A percentile compares a stretch with the other conserved stretches of the same genome.
Conservation (phyloP, 108 stramenopile species). For the Nitzschia putrida region DNA sequence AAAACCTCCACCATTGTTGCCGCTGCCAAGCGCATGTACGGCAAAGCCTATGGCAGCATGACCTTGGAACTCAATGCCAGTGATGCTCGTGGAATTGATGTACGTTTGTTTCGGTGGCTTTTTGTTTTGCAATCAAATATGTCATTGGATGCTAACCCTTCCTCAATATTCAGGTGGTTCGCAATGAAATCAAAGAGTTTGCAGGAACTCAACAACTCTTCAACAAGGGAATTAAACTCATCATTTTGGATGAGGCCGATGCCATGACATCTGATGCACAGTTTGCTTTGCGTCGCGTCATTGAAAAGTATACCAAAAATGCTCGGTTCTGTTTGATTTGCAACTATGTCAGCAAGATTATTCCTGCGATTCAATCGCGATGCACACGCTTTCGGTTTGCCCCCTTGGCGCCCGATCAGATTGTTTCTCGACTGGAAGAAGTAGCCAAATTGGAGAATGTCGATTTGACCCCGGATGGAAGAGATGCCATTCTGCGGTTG, state of each 20-base stretch:
- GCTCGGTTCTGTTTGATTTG: constrained; percentile 95
- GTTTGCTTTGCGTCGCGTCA: constrained; percentile 86
- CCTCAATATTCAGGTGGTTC: too few relatives aligned
- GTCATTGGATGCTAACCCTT: too few relatives aligned
- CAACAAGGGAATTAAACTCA: constrained; percentile 80
- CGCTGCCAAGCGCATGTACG: constrained; percentile 94
- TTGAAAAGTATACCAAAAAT: constrained; percentile 93
- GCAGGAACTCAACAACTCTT: constrained; percentile 92
- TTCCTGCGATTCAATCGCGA: constrained; percentile 91
- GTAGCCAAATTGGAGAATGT: constrained; percentile 72
- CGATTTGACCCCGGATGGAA: constrained; percentile 63
- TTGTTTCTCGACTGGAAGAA: constrained; percentile 71
- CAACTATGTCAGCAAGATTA: constrained; percentile 96
- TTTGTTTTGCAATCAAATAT: too few relatives aligned
- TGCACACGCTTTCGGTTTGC: constrained; percentile 97
- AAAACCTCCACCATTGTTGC: constrained; percentile 94
- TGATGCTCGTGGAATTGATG: constrained; percentile 86
- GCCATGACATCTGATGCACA: constrained; percentile 95
- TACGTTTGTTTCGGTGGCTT: too few relatives aligned
- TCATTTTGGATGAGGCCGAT: constrained; percentile 94
- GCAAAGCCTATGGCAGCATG: constrained; percentile 79
- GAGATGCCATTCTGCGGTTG: constrained; percentile 74
- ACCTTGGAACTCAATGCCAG: constrained; percentile 89
- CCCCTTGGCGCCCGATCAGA: constrained; percentile 76
- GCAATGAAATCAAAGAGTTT: constrained; percentile 95